Conservation (phyloP, 495 filamentous ascomycete species). For the Xylaria venustula region DNA sequence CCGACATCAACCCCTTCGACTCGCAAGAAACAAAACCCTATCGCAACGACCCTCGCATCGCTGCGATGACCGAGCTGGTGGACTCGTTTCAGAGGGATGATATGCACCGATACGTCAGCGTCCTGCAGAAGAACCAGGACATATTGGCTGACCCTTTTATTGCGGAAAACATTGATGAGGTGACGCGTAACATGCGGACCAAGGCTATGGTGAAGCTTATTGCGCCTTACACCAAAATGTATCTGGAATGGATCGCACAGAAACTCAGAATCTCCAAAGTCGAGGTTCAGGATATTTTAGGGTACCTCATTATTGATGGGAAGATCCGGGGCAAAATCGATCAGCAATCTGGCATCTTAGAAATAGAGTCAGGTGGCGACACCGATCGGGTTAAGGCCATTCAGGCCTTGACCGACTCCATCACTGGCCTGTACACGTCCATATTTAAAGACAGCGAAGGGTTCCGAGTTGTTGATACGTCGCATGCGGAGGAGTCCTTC, state of each 20-base stretch:
- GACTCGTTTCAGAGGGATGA: conserved; percentile 96
- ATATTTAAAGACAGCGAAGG: conserved; percentile 73
- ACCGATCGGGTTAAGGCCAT: conserved; percentile 71
- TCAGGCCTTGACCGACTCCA: conserved; percentile 66
- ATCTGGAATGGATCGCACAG: conserved; percentile 77
- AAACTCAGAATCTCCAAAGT: conserved; percentile 77
- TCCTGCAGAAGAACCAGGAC: conserved; percentile 84
- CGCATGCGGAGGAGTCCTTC: conserved; percentile 1
- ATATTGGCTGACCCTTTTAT: conserved; percentile 93
- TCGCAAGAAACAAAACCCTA: conserved; percentile 99
- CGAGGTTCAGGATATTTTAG: conserved; percentile 91
- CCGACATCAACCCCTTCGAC: conserved; percentile 99
- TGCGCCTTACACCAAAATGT: conserved; percentile 91
- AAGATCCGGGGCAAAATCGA: conserved; percentile 86
- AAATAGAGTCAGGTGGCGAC: conserved; percentile 74
- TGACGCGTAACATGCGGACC: conserved; percentile 96
- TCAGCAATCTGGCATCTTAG: conserved; percentile 77
- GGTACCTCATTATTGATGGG: conserved; percentile 87
- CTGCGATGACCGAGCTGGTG: conserved; percentile 94
- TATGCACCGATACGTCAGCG: conserved; percentile 84
- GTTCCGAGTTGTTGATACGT: conserved; percentile 40
- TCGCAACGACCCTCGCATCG: conserved; percentile 89
- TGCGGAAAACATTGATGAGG: conserved; percentile 98
- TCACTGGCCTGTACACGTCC: conserved; percentile 61
- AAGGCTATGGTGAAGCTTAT: conserved; percentile 93